These are phyloP conservation scores for Setaria italica DNA, from an alignment of 202 grass and related monocot genomes.

Conservation along the genomic window DNA sequence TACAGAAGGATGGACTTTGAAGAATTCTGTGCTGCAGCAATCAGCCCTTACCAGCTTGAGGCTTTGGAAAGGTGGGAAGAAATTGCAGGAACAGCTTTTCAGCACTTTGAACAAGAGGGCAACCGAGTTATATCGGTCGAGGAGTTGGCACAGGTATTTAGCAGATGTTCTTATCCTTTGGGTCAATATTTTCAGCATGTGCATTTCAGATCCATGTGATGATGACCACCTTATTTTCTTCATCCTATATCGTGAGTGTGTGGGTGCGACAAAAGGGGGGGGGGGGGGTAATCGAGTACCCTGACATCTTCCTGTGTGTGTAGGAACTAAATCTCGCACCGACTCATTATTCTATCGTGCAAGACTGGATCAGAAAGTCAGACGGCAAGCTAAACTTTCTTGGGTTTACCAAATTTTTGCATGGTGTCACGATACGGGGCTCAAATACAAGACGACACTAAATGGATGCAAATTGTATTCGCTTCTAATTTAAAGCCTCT, in stretches of 20 bases:
- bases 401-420: conserved; percentile 97
- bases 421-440: conserved; percentile 84
- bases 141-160: conserved; percentile 86
- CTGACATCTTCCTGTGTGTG: conserved; percentile 37
- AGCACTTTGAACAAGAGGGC: conserved; percentile 90
- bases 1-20: conserved; percentile 95
- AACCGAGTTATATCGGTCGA: conserved; percentile 88
- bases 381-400: conserved; percentile 97
- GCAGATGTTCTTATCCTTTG: not conserved
- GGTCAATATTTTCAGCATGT: not conserved
- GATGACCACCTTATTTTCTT: not conserved
- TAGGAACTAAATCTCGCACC: conserved; percentile 89
- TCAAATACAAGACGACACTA: conserved; percentile 83
- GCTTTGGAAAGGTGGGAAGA: conserved; percentile 93
- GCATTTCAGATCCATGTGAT: conserved; percentile 1
- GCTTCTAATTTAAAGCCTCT: conserved; percentile 65
- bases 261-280: too few species aligned
- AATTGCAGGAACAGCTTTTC: conserved; percentile 90
- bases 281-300: not conserved
- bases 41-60: conserved; percentile 96
- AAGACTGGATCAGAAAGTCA: conserved; percentile 93
- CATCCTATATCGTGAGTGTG: not conserved
- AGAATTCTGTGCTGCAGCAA: conserved; percentile 93
- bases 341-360: conserved; percentile 77
- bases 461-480: conserved; percentile 61